phyloP scores from a whole-genome alignment of 768 basidiomycete genomes.

The Lentinus brumalis region DNA sequence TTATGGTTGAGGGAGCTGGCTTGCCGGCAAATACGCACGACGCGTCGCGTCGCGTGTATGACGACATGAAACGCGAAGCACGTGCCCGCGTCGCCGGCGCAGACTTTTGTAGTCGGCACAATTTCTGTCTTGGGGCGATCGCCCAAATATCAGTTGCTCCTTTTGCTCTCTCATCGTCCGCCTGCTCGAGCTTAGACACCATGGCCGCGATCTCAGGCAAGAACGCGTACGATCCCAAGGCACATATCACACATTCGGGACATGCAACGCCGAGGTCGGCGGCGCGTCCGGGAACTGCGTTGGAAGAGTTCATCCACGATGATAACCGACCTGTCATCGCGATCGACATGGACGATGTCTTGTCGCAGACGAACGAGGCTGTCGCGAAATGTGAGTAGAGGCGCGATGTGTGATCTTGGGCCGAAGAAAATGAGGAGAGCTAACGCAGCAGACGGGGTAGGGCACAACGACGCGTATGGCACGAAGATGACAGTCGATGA shows the following conservation, averaged over 20 bases:
- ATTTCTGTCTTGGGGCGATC: background rate
- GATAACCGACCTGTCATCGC: conserved; percentile 49
- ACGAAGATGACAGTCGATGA: conserved; percentile 56
- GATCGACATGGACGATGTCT: conserved; percentile 69
- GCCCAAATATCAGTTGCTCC: background rate
- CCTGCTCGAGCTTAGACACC: background rate
- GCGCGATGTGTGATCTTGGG: background rate
- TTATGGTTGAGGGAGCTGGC: too few relatives aligned
- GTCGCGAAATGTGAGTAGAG: conserved; percentile 56
- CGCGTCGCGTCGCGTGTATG: conserved; percentile 10
- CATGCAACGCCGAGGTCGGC: conserved; percentile 11
- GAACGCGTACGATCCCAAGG: background rate
- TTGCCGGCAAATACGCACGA: background rate
- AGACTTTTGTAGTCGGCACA: background rate
- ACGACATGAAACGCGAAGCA: conserved; percentile 13
- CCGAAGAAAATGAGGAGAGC: background rate
- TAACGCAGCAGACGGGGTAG: conserved; percentile 34
- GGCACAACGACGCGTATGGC: conserved; percentile 66
- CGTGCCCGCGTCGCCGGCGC: conserved; percentile 15
- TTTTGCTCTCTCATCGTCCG: background rate
- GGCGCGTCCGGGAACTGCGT: conserved; percentile 23
- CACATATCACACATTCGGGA: conserved; percentile 8
- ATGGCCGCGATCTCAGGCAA: conserved; percentile 4
- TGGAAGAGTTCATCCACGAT: conserved; percentile 20
- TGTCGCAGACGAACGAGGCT: conserved; percentile 59